Conservation (phyloP, 805 yeast species). For the Yarrowia yakushimensis region DNA sequence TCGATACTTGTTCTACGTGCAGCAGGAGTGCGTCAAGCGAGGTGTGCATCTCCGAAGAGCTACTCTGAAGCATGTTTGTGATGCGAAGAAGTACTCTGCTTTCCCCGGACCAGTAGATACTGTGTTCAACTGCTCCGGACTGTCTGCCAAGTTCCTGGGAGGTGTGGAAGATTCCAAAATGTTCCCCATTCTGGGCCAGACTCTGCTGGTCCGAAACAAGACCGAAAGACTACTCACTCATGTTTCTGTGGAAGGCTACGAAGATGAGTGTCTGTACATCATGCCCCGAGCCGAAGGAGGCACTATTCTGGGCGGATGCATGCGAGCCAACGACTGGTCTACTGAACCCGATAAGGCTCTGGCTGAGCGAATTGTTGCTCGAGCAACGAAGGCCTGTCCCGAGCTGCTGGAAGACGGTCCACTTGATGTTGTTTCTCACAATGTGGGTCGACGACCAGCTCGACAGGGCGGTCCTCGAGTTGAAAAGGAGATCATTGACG, state of each 20-base stretch:
- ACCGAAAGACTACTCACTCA: constrained; percentile 9
- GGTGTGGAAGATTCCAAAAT: constrained; percentile 62
- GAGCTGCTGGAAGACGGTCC: constrained; percentile 38
- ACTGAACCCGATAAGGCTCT: constrained; percentile 56
- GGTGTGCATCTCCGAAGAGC: constrained; percentile 53
- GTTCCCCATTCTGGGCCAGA: constrained; percentile 75
- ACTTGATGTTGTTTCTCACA: constrained; percentile 57
- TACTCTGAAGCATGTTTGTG: constrained; percentile 51
- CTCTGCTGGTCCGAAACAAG: constrained; percentile 17
- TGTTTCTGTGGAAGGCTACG: constrained; percentile 7
- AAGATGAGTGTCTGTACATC: constrained; percentile 16
- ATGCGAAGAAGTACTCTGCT: constrained; percentile 41
- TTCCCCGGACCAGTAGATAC: constrained; percentile 38
- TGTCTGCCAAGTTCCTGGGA: constrained; percentile 59
- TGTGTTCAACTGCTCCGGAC: constrained; percentile 76
- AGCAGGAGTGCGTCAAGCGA: constrained; percentile 42
- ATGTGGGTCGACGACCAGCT: constrained; percentile 73
- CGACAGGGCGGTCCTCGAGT: constrained; percentile 74
- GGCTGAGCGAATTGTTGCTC: constrained; percentile 56
- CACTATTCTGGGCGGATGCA: constrained; percentile 64
- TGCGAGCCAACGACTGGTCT: constrained; percentile 62
- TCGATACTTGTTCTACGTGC: constrained; percentile 49
- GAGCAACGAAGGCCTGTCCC: constrained; percentile 51
- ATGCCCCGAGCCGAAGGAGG: constrained; percentile 26
- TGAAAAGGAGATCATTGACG: constrained; percentile 47